Evolutionary conservation across 257 asterid species (phyloP).

Genomic region (Nicotiana undulata): DNA sequence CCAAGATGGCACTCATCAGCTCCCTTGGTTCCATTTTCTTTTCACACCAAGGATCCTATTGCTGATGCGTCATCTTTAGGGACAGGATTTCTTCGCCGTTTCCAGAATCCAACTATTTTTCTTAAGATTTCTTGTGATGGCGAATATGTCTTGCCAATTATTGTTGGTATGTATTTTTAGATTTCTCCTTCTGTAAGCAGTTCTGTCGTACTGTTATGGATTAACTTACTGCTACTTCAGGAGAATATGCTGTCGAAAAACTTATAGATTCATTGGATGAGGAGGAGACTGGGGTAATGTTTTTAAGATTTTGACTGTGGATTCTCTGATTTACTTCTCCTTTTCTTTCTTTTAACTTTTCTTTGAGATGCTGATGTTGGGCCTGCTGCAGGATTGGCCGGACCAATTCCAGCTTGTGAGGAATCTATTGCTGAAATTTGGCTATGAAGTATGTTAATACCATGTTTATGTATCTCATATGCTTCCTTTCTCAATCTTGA

Average conservation of each 20-base stretch:
- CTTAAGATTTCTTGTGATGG: conserved; percentile 39
- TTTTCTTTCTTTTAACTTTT: neutral
- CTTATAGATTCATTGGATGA: conserved; percentile 25
- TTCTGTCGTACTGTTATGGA: neutral
- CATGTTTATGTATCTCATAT: neutral
- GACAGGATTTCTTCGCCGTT: conserved; percentile 26
- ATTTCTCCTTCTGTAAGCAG: neutral
- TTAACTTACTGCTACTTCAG: conserved; percentile 15
- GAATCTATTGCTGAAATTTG: conserved; percentile 22
- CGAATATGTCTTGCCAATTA: conserved; percentile 30
- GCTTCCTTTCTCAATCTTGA: neutral
- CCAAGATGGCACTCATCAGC: conserved; percentile 22
- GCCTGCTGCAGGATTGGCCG: conserved; percentile 29
- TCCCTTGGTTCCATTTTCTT: conserved; percentile 16
- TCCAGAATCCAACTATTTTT: conserved; percentile 33
- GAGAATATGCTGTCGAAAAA: conserved; percentile 27
- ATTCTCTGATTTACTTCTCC: neutral
- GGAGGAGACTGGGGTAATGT: conserved; percentile 28
- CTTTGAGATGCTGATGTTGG: conserved; percentile 11
- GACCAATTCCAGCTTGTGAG: conserved; percentile 26
- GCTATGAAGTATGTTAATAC: conserved; percentile 26
- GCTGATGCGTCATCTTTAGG: conserved; percentile 22
- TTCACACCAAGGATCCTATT: conserved; percentile 19
- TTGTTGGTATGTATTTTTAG: conserved; percentile 24
- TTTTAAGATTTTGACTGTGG: neutral